Percentiles rank a stretch among this genome's conserved stretches.
Conservation (phyloP, 2,329 filamentous ascomycete species). For the Erysiphe neolycopersici region DNA sequence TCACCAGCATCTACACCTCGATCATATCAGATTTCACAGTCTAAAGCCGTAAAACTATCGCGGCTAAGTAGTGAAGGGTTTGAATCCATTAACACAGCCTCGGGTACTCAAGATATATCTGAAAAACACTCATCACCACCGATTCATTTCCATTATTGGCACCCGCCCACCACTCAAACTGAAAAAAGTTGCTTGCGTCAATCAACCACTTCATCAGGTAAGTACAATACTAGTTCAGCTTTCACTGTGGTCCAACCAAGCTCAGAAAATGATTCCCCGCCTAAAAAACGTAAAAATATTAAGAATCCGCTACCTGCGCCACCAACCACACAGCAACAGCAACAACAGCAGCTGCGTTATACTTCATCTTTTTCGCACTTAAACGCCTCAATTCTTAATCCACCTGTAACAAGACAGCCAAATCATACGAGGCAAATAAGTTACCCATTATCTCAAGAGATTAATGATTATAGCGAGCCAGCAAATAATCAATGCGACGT, state of each 20-base stretch:
- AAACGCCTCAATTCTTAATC: slow-evolving; percentile 24
- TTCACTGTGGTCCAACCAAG: slow-evolving; percentile 11
- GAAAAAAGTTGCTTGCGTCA: slow-evolving; percentile 26
- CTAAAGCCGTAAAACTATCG: slow-evolving; percentile 13
- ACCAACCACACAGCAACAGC: slow-evolving; percentile 16
- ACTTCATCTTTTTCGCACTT: slow-evolving; percentile 30
- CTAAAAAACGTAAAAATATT: slow-evolving; percentile 60
- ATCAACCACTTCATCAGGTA: slow-evolving; percentile 49
- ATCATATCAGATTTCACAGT: slow-evolving; percentile 9
- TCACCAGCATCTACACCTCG: slow-evolving; percentile 12
- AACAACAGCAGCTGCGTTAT: slow-evolving; percentile 14
- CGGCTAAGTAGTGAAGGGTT: slow-evolving; percentile 15
- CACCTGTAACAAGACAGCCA: slow-evolving; percentile 23
- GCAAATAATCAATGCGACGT: slow-evolving; percentile 8
- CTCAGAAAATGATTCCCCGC: slow-evolving; percentile 42
- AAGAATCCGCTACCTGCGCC: slow-evolving; percentile 23
- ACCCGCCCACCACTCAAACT: slow-evolving; percentile 44
- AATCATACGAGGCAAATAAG: slow-evolving; percentile 38
- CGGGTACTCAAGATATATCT: slow-evolving; percentile 24
- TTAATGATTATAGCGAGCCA: slow-evolving; percentile 15
- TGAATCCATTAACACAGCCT: slow-evolving; percentile 22
- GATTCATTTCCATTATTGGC: slow-evolving; percentile 85
- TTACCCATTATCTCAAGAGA: slow-evolving; percentile 21
- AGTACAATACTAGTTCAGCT: slow-evolving; percentile 15
- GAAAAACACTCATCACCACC: slow-evolving; percentile 31